phyloP scores from a whole-genome alignment of 2,329 filamentous ascomycete species.

The Monilinia vaccinii-corymbosi region DNA sequence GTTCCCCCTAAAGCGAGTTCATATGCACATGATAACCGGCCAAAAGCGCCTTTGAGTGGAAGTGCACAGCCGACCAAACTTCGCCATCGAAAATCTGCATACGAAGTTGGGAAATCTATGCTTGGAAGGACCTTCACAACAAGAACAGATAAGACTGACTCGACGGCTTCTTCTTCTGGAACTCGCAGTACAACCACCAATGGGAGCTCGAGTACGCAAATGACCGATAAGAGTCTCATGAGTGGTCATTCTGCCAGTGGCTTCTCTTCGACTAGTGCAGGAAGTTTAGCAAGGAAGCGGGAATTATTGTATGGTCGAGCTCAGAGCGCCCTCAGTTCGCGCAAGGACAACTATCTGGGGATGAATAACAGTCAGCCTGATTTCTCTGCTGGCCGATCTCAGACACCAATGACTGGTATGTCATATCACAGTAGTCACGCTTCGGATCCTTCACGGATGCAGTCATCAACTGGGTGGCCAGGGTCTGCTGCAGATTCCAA shows the following conservation, averaged over 20 bases:
- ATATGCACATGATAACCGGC: slow-evolving; percentile 34
- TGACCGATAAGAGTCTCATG: slow-evolving; percentile 82
- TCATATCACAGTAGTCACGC: slow-evolving; percentile 84
- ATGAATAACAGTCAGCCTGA: slow-evolving; percentile 23
- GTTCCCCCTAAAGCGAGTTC: slow-evolving; percentile 41
- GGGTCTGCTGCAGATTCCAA: slow-evolving; percentile 49
- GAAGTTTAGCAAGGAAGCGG: slow-evolving; percentile 77
- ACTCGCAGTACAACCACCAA: slow-evolving; percentile 59
- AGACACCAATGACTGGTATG: slow-evolving; percentile 64
- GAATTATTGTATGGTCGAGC: slow-evolving; percentile 40
- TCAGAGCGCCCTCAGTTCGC: slow-evolving; percentile 55
- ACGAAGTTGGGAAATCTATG: slow-evolving; percentile 61
- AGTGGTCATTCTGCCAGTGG: slow-evolving; percentile 84
- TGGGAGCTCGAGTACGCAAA: slow-evolving; percentile 60
- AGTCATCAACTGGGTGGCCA: slow-evolving; percentile 56
- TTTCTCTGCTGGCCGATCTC: slow-evolving; percentile 44
- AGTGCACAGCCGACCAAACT: slow-evolving; percentile 37
- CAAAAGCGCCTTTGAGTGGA: slow-evolving; percentile 49
- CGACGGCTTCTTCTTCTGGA: slow-evolving; percentile 67
- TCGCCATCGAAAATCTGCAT: slow-evolving; percentile 63
- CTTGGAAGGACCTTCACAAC: slow-evolving; percentile 77
- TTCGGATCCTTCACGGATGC: slow-evolving; percentile 42
- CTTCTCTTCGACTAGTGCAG: slow-evolving; percentile 91
- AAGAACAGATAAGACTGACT: slow-evolving; percentile 66
- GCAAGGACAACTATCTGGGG: slow-evolving; percentile 35